Evolutionary conservation across 495 filamentous ascomycete species (phyloP).

Genomic region (Aspergillus sclerotiicarbonarius): DNA sequence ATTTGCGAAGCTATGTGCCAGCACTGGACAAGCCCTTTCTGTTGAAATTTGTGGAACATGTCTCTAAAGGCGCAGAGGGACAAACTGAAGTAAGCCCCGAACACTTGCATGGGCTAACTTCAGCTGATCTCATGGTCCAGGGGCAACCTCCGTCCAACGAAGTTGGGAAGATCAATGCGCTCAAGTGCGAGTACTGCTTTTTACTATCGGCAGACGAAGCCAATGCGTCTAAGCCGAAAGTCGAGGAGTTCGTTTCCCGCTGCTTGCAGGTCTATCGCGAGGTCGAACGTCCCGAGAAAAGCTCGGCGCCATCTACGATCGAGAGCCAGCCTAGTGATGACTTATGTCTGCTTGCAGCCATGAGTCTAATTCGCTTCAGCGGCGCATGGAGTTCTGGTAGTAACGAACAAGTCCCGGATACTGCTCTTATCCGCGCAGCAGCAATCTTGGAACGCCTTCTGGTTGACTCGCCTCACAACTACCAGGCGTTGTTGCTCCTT

Average conservation of each 20-base stretch:
- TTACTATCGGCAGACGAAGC: slow-evolving; percentile 41
- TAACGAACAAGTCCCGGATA: slow-evolving; percentile 26
- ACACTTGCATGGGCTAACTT: background rate
- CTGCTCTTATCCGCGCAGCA: slow-evolving; percentile 50
- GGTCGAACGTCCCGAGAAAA: slow-evolving; percentile 18
- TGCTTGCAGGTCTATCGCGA: slow-evolving; percentile 48
- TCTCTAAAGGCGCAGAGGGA: slow-evolving; percentile 19
- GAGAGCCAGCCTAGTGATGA: slow-evolving; percentile 60
- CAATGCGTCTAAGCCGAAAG: slow-evolving; percentile 27
- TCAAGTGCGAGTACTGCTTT: slow-evolving; percentile 58
- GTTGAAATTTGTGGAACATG: slow-evolving; percentile 39
- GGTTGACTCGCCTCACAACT: slow-evolving; percentile 54
- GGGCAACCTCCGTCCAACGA: slow-evolving; percentile 17
- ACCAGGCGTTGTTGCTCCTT: slow-evolving; percentile 54
- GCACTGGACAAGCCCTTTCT: slow-evolving; percentile 35
- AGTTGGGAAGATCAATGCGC: slow-evolving; percentile 49
- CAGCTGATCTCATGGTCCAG: slow-evolving; percentile 17
- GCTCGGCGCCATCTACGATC: slow-evolving; percentile 33
- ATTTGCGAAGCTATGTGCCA: slow-evolving; percentile 47
- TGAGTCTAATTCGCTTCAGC: slow-evolving; percentile 49
- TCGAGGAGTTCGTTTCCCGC: slow-evolving; percentile 45
- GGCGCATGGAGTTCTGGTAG: slow-evolving; percentile 20
- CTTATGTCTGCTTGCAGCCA: slow-evolving; percentile 54
- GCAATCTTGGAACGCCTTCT: slow-evolving; percentile 50
- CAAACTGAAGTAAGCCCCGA: slow-evolving; percentile 33